Evolutionary conservation across 2,329 filamentous ascomycete species (phyloP), one percentile per base, ranked within the genome.

Genomic region (Fusarium drepaniforme): DNA sequence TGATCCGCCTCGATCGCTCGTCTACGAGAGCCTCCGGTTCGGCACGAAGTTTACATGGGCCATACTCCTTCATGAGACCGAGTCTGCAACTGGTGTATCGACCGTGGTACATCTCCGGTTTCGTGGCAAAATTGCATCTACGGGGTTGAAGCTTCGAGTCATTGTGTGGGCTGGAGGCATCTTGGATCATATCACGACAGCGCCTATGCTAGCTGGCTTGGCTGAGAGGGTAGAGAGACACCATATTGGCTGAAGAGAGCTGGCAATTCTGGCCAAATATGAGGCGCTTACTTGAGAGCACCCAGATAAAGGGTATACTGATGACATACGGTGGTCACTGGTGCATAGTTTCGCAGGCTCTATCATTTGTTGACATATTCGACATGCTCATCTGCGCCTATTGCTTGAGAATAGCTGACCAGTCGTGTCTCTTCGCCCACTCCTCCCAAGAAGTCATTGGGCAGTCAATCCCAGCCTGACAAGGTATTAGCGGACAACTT

Each of bases 391-490:
- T 21, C n/a, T n/a, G n/a, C n/a, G 40, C 18, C n/a, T 42, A 6
- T 42, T 42, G n/a, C 18, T 9, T 21, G 8, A 78, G 58, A 7
- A 78, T 64, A 21, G 67, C 7, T 1, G 80, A 72, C 83, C 83
- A 86, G 59, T 85, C 83, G 44, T 84, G 79, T 60, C 75, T 80
- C 46, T 76, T 77, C 0, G 82, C 78, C 78, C 81, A 85, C 28
- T 85, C 80, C 42, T 82, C 79, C 65, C 83, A 79, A 0, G 77
- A 81, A 5, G 83, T 84, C 83, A 86, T 86, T 0, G 83, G 82
- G 49, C 84, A 86, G 3, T 86, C 84, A 44, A 87, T 83, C 0
- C 85, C 85, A 8, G 83, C 81, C 86, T 86, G 46, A 11, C 1
- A 44, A 28, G 21, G 58, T n/a, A 33, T 65, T 38, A 42, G 53